Evolutionary conservation across 192 early-diverging fungal species (phyloP).

Genomic region (Backusella circina): DNA sequence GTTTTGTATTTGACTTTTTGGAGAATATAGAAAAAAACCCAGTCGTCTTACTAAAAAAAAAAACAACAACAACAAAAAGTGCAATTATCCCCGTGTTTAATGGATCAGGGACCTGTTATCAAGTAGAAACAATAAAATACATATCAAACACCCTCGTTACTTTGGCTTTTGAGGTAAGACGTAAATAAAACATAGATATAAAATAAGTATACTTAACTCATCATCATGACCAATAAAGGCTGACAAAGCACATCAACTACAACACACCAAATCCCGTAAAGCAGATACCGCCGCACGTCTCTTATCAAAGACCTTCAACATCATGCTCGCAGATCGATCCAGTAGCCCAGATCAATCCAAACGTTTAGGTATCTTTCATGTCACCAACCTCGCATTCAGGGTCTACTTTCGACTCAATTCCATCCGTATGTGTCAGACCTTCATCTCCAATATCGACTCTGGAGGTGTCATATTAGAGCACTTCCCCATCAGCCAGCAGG

Average conservation of each 20-base stretch:
- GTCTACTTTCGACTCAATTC: constrained; percentile 43
- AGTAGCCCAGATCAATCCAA: constrained; percentile 33
- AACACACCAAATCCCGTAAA: constrained; percentile 18
- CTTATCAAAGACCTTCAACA: constrained; percentile 41
- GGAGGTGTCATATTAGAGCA: constrained; percentile 26
- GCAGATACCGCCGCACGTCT: constrained; percentile 26
- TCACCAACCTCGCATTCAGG: constrained; percentile 45
- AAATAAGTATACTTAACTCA: background rate
- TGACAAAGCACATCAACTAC: background rate
- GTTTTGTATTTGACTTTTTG: too few species aligned
- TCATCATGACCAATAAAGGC: background rate
- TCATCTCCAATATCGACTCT: constrained; percentile 38
- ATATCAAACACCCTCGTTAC: constrained; percentile 7
- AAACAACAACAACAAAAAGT: too few species aligned
- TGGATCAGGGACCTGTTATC: constrained; percentile 1
- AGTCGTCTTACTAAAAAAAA: too few species aligned
- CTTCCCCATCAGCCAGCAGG: constrained; percentile 46
- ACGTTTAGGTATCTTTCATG: constrained; percentile 33
- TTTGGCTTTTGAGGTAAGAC: constrained; percentile 11
- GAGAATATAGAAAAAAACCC: too few species aligned
- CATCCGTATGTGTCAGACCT: constrained; percentile 41
- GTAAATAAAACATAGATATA: background rate
- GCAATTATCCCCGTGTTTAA: constrained; percentile 21
- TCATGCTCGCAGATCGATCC: constrained; percentile 37
- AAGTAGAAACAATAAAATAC: constrained; percentile 18